phyloP scores from a whole-genome alignment of 75 land plant species.

The Ceratopteris richardii region DNA sequence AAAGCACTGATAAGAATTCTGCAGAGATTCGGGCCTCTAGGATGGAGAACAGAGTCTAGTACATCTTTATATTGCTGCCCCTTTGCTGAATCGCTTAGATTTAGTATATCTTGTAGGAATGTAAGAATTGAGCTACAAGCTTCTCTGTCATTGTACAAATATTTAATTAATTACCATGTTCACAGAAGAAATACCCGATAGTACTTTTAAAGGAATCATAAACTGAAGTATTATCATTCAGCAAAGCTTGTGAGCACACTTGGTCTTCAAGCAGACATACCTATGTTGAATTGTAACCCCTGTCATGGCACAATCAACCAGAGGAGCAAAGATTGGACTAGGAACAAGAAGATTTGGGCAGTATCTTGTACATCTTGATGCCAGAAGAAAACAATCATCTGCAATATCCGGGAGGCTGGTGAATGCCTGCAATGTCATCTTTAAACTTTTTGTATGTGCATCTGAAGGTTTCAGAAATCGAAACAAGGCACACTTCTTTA shows the following conservation, averaged over 20 bases:
- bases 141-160: conserved; percentile 49
- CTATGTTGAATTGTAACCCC: conserved; percentile 94
- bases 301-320: conserved; percentile 81
- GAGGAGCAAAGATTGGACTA: conserved; percentile 52
- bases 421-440: conserved; percentile 50
- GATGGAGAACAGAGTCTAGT: conserved; percentile 61
- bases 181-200: neutral
- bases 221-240: too few relatives aligned
- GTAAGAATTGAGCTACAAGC: conserved; percentile 90
- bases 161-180: neutral
- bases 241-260: too few relatives aligned
- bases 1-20: conserved; percentile 77
- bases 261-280: conserved; percentile 32
- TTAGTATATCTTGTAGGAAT: conserved; percentile 74
- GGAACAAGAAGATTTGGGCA: conserved; percentile 87
- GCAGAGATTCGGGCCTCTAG: conserved; percentile 67
- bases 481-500: conserved; percentile 12
- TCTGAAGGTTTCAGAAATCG: neutral
- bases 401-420: conserved; percentile 90
- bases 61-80: conserved; percentile 46
- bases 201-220: neutral
- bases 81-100: conserved; percentile 43
- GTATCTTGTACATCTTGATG: conserved; percentile 94
- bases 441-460: too few relatives aligned
- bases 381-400: conserved; percentile 93